phyloP scores from a whole-genome alignment of 768 basidiomycete genomes.

The Lactarius akahatsu region DNA sequence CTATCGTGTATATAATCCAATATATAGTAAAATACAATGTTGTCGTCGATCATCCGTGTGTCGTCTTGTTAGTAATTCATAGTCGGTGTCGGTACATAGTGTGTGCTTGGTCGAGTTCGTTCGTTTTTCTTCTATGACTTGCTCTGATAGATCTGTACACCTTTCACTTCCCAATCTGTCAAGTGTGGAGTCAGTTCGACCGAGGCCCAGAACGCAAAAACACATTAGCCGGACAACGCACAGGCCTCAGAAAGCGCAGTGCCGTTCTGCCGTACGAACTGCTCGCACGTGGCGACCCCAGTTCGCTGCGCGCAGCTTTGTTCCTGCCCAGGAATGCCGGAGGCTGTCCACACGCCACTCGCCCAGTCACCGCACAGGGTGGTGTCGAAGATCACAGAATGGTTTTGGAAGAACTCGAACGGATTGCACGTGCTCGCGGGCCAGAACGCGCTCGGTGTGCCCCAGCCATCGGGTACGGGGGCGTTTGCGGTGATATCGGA shows the following conservation, averaged over 20 bases:
- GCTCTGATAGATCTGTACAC: slow-evolving; percentile 68
- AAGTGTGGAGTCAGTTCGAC: slow-evolving; percentile 12
- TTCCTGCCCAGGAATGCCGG: slow-evolving; percentile 81
- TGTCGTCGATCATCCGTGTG: slow-evolving; percentile 6
- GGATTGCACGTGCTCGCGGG: slow-evolving; percentile 73
- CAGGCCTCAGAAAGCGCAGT: slow-evolving; percentile 72
- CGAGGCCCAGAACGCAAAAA: background rate
- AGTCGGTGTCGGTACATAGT: background rate
- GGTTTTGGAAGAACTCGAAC: slow-evolving; percentile 72
- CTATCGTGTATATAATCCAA: background rate
- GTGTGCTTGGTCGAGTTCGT: background rate
- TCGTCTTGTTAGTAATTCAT: background rate
- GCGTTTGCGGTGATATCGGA: slow-evolving; percentile 67
- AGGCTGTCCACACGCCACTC: slow-evolving; percentile 65
- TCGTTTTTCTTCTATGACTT: slow-evolving; percentile 13
- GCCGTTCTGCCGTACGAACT: slow-evolving; percentile 73
- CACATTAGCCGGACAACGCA: slow-evolving; percentile 42
- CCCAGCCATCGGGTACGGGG: slow-evolving; percentile 80
- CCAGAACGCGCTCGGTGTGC: slow-evolving; percentile 75
- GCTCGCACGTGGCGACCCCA: slow-evolving; percentile 76
- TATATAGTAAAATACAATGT: slow-evolving; percentile 19
- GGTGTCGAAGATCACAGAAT: slow-evolving; percentile 81
- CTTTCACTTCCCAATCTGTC: slow-evolving; percentile 79
- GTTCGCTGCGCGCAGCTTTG: slow-evolving; percentile 84
- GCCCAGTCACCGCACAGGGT: slow-evolving; percentile 95